phyloP scores from a whole-genome alignment of 2,329 filamentous ascomycete genomes.

The Cladosporium austrohemisphaericum region DNA sequence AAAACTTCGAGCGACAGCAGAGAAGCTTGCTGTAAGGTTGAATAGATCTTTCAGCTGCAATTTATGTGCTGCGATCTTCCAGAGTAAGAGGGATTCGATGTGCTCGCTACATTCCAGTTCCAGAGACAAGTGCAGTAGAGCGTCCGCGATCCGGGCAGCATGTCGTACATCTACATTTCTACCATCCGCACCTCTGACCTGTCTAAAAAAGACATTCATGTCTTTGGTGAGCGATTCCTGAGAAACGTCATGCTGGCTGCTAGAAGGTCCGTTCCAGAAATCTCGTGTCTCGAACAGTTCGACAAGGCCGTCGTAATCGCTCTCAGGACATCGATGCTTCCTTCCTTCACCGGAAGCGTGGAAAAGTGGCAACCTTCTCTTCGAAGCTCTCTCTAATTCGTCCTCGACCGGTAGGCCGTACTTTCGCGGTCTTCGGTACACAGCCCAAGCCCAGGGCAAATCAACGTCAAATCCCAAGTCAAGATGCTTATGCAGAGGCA shows the following conservation, averaged over 20 bases:
- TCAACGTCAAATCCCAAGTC: no score
- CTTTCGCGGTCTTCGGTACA: no score
- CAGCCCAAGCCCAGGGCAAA: no score
- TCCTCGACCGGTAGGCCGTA: no score
- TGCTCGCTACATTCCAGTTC: neutral
- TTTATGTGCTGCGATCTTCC: neutral
- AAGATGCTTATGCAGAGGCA: no score
- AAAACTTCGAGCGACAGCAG: neutral
- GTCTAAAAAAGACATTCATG: neutral
- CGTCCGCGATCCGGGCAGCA: slow-evolving; percentile 1
- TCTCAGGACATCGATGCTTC: neutral
- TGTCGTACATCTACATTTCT: neutral
- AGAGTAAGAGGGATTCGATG: neutral
- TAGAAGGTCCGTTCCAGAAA: neutral
- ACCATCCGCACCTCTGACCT: neutral
- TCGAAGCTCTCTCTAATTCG: no score
- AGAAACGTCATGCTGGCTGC: no score
- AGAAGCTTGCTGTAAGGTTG: neutral
- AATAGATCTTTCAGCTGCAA: neutral
- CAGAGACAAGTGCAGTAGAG: neutral
- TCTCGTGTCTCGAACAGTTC: neutral
- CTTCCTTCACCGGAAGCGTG: neutral
- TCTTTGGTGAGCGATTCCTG: neutral
- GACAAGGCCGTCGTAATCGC: neutral
- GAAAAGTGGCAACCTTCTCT: no score